Percentiles rank a stretch among this genome's conserved stretches.
Conservation (phyloP, 1,284 basidiomycete species). For the Papiliotrema flavescens region DNA sequence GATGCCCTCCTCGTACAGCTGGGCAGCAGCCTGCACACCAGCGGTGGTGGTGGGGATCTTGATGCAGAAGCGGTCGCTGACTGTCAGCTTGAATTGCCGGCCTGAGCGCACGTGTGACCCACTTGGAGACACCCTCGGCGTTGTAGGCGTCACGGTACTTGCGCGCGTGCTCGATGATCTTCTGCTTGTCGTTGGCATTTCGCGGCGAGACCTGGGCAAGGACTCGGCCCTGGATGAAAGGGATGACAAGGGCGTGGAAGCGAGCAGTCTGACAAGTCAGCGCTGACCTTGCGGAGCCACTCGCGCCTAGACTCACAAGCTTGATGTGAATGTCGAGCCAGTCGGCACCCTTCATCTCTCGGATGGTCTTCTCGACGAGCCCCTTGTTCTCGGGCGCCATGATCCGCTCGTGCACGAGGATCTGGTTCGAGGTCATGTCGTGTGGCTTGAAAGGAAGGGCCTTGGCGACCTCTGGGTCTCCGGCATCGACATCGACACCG, state of each 20-base stretch:
- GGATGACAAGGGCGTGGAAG: slow-evolving; percentile 18
- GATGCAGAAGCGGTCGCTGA: slow-evolving; percentile 39
- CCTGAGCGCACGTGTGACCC: not conserved
- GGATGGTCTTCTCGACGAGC: slow-evolving; percentile 24
- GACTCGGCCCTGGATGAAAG: slow-evolving; percentile 23
- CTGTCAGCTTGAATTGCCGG: not conserved
- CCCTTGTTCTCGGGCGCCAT: slow-evolving; percentile 29
- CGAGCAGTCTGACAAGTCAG: slow-evolving; percentile 15
- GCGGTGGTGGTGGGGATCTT: slow-evolving; percentile 44
- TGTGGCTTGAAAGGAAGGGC: slow-evolving; percentile 29
- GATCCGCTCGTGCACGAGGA: slow-evolving; percentile 27
- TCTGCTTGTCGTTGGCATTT: slow-evolving; percentile 20
- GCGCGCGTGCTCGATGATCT: slow-evolving; percentile 20
- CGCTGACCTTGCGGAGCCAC: not conserved
- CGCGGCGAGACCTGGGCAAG: slow-evolving; percentile 24
- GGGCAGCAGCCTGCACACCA: slow-evolving; percentile 36
- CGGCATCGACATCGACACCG: slow-evolving; percentile 32
- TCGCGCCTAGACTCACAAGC: slow-evolving; percentile 18
- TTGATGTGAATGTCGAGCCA: slow-evolving; percentile 30
- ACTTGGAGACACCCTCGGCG: slow-evolving; percentile 24
- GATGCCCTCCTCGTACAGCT: slow-evolving; percentile 32
- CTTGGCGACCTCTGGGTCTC: slow-evolving; percentile 25
- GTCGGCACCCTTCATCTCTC: slow-evolving; percentile 19
- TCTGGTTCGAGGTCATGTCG: slow-evolving; percentile 39
- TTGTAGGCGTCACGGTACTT: slow-evolving; percentile 21